A percentile compares a stretch with the other conserved stretches of the same genome.
Evolutionary conservation across 805 yeast species (phyloP).

Genomic region (Myxozyma geophila): DNA sequence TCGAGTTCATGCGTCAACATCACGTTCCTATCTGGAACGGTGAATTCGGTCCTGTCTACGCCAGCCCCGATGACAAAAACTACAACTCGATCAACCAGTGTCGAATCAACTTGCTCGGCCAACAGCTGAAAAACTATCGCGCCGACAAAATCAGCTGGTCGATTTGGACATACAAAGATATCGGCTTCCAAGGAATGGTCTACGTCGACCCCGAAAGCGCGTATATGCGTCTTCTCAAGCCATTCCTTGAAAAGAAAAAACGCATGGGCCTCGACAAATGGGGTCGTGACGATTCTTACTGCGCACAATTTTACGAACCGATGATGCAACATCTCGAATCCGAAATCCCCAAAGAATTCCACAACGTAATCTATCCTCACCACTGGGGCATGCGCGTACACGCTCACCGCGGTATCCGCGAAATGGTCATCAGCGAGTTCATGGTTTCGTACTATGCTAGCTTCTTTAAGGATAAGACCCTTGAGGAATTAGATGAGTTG

Average conservation of each 20-base stretch:
- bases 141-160: conserved; percentile 53
- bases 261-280: conserved; percentile 55
- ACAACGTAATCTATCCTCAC: conserved; percentile 50
- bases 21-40: conserved; percentile 61
- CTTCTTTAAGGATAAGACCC: conserved; percentile 49
- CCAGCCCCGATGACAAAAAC: conserved; percentile 48
- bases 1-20: conserved; percentile 50
- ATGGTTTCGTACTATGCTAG: conserved; percentile 55
- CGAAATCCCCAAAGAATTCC: conserved; percentile 51
- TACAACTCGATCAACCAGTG: conserved; percentile 52
- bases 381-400: conserved; percentile 50
- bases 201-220: conserved; percentile 53
- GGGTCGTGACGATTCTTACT: conserved; percentile 54
- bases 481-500: conserved; percentile 56
- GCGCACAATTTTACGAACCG: conserved; percentile 47
- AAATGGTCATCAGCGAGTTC: conserved; percentile 51
- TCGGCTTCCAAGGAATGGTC: conserved; percentile 57
- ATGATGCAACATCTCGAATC: conserved; percentile 49
- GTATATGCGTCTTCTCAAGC: conserved; percentile 51
- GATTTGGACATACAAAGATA: conserved; percentile 59
- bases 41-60: conserved; percentile 54
- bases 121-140: conserved; percentile 53
- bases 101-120: conserved; percentile 52
- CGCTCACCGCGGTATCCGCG: no score
- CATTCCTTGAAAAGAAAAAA: conserved; percentile 52